A percentile compares a stretch with the other conserved stretches of the same genome.
These are phyloP conservation scores for Nicotiana attenuata DNA, from an alignment of 257 asterid species.

Conservation along the genomic window DNA sequence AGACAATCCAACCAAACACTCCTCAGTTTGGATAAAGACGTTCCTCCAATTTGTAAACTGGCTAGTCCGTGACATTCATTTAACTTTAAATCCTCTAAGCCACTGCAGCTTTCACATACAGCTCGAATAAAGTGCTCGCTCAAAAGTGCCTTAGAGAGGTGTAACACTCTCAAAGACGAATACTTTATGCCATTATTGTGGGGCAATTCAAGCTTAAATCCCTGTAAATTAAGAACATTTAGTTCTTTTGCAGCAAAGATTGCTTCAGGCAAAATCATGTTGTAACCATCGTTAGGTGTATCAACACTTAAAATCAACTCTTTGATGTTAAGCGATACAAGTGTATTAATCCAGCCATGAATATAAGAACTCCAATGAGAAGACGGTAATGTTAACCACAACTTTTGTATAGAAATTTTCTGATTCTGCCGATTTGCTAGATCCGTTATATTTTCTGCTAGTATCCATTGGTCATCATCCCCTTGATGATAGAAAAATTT, in stretches of 20 bases:
- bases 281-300: not conserved
- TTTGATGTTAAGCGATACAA: not conserved
- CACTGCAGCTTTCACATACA: not conserved
- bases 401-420: not conserved
- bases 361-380: not conserved
- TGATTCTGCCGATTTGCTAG: not conserved
- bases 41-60: not conserved
- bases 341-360: not conserved
- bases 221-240: not conserved
- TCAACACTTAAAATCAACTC: not conserved
- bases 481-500: not conserved
- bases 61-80: not conserved
- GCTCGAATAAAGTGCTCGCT: not conserved
- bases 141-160: not conserved
- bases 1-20: not conserved
- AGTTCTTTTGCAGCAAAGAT: not conserved
- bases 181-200: not conserved
- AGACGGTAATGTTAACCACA: not conserved
- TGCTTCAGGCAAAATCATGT: not conserved
- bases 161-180: not conserved
- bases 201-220: not conserved
- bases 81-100: not conserved
- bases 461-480: not conserved
- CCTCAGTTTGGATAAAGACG: not conserved
- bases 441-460: not conserved